Base-by-base conservation (phyloP, 163 green algal species). In the Scenedesmus sp. region DNA sequence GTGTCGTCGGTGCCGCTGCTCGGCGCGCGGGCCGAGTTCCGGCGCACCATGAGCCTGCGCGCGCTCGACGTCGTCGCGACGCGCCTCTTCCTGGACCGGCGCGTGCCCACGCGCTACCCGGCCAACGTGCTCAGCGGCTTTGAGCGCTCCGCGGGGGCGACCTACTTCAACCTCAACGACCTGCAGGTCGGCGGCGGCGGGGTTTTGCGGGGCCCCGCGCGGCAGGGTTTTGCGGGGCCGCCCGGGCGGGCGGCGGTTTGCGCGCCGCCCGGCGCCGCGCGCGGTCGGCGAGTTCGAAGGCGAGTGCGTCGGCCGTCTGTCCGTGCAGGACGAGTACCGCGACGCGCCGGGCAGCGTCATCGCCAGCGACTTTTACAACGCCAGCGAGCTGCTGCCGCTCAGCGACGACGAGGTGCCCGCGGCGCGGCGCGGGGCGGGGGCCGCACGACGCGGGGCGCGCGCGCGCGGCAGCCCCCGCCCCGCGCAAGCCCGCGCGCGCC, bases 131-230 rank as follows among this genome's bases (percentile, higher is more conserved):
- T 98, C 44, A 85, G 87, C 0, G 90, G 91, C 22, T 98, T 97
- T 84, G 93, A 97, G 78, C 50, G 85, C 15, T 60, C 75, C 45
- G 75, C 81, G 20, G 95, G 95, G 14, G 90, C 87, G 47, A 98
- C 95, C 17, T 98, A 92, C 83, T 98, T 98, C 87, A 92, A 98
- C 77, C 88, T 98, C 0, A 96, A 94, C 60, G 86, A 94, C 48
- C 79, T 96, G 51, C 93, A 96, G 85, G 92, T 93, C 26, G 50
- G 63, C n/a, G n/a, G n/a, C n/a, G n/a, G n/a, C n/a, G n/a, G n/a
- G n/a, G n/a, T n/a, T n/a, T n/a, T n/a, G n/a, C n/a, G n/a, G n/a
- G n/a, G n/a, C n/a, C n/a, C n/a, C n/a, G n/a, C n/a, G n/a, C n/a
- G n/a, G n/a, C n/a, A n/a, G n/a, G n/a, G n/a, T n/a, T n/a, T n/a